These are phyloP conservation scores for Cordyceps javanica DNA, from an alignment of 2,329 filamentous ascomycete species.

Conservation along the genomic window DNA sequence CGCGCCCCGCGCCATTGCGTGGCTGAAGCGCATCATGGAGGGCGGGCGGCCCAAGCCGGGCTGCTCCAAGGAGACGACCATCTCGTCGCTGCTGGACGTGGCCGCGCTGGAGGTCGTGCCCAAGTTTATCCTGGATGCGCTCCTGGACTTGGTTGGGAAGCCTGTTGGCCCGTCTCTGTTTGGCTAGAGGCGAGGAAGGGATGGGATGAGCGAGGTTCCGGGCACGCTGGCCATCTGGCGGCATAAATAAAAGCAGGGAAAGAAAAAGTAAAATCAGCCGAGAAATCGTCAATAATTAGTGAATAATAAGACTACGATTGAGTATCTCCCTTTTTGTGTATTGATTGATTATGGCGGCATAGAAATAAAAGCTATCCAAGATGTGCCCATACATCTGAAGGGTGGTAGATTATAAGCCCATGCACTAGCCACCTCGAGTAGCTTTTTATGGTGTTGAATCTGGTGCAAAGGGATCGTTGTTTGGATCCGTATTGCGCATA, in stretches of 20 bases:
- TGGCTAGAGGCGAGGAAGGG: background rate
- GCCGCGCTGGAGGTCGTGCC: background rate
- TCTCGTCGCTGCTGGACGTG: background rate
- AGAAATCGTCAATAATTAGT: too few relatives aligned
- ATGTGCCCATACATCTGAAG: background rate
- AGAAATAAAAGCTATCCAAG: too few relatives aligned
- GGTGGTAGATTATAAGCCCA: too few relatives aligned
- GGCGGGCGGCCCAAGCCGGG: background rate
- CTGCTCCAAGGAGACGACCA: background rate
- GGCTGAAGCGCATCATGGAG: slow-evolving; percentile 14
- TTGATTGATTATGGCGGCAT: too few relatives aligned
- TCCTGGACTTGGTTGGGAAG: slow-evolving; percentile 3
- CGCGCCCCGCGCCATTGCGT: slow-evolving; percentile 15
- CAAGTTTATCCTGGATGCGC: background rate
- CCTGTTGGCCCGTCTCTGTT: background rate
- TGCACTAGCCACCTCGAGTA: background rate
- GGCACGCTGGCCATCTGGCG: background rate
- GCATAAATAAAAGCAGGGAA: too few relatives aligned
- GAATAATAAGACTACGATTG: too few relatives aligned
- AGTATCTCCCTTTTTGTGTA: too few relatives aligned
- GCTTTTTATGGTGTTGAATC: background rate
- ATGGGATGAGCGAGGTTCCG: background rate
- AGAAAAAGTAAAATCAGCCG: too few relatives aligned
- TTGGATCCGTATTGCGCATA: slow-evolving; percentile 43
- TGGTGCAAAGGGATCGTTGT: slow-evolving; percentile 47